These are phyloP conservation scores for Phytophthora ramorum DNA, from an alignment of 352 stramenopile genomes.

Conservation along the genomic window DNA sequence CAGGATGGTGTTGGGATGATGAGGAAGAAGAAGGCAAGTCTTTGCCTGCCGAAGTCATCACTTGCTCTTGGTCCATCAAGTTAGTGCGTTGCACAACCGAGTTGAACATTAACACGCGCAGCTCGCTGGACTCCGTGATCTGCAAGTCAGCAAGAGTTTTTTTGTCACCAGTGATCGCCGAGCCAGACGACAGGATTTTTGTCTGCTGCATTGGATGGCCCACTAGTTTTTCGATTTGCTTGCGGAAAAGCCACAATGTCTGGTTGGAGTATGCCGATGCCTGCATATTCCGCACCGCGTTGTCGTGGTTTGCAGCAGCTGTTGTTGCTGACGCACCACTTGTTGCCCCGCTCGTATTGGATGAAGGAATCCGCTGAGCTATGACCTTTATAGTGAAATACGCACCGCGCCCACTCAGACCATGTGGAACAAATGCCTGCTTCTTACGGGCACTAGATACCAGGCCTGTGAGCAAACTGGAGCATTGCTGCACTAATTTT, in stretches of 20 bases:
- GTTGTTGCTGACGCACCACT: constrained; percentile 21
- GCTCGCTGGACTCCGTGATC: constrained; percentile 78
- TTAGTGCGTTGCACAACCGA: constrained; percentile 67
- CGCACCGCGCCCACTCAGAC: constrained; percentile 69
- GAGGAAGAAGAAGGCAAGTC: constrained; percentile 23
- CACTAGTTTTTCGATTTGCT: constrained; percentile 77
- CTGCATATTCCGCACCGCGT: constrained; percentile 65
- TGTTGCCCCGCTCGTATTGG: constrained; percentile 31
- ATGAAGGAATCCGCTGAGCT: constrained; percentile 78
- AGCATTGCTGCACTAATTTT: constrained; percentile 81
- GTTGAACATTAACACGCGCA: constrained; percentile 87
- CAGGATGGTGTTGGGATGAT: constrained; percentile 54
- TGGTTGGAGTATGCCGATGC: constrained; percentile 81
- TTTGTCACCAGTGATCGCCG: constrained; percentile 73
- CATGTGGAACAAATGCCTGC: constrained; percentile 65
- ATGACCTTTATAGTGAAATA: constrained; percentile 86
- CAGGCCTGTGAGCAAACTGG: constrained; percentile 73
- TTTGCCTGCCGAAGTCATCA: constrained; percentile 32
- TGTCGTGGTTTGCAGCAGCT: constrained; percentile 44
- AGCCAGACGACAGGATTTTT: constrained; percentile 79
- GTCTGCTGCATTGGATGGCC: constrained; percentile 80
- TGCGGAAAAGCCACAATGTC: constrained; percentile 71
- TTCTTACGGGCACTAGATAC: constrained; percentile 62
- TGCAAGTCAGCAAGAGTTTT: constrained; percentile 86
- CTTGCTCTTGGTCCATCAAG: constrained; percentile 48